Percentiles rank a stretch among this genome's conserved stretches.
Conservation (phyloP, 2,329 filamentous ascomycete genomes). For the Lachnellula occidentalis region DNA sequence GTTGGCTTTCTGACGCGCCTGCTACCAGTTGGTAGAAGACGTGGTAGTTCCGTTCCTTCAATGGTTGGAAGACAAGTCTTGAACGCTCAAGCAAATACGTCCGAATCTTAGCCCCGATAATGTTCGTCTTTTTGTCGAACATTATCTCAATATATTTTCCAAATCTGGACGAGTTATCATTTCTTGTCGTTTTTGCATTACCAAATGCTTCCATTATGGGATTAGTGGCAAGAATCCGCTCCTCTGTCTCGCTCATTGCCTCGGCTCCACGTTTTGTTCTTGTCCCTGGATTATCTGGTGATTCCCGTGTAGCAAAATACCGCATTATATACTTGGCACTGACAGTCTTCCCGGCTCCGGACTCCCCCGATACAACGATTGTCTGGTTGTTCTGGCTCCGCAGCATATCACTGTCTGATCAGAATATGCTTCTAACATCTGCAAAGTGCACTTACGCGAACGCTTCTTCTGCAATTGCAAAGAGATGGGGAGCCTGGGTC, state of each 20-base stretch:
- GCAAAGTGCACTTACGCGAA: constrained; percentile 66
- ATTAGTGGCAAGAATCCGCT: constrained; percentile 96
- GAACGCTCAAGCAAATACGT: constrained; percentile 95
- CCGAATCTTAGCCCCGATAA: constrained; percentile 95
- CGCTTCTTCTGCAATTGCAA: constrained; percentile 97
- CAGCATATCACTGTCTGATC: constrained; percentile 78
- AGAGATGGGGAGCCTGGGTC: constrained; percentile 94
- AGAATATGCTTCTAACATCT: constrained; percentile 28
- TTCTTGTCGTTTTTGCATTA: constrained; percentile 98
- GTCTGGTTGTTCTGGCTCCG: constrained; percentile 95
- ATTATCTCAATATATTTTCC: constrained; percentile 99
- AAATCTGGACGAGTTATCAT: constrained; percentile 98
- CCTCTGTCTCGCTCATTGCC: constrained; percentile 93
- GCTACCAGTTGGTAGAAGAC: constrained; percentile 97
- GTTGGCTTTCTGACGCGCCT: constrained; percentile 79
- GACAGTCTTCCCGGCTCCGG: constrained; percentile 96
- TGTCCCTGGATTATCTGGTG: constrained; percentile 77
- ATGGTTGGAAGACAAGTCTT: constrained; percentile 90
- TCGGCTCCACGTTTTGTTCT: constrained; percentile 70
- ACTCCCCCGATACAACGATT: constrained; percentile 98
- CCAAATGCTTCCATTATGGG: constrained; percentile 99
- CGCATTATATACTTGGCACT: constrained; percentile 99
- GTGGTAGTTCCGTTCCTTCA: constrained; percentile 98
- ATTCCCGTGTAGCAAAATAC: constrained; percentile 96
- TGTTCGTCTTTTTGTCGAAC: constrained; percentile 93